Evolutionary conservation across 2,329 filamentous ascomycete genomes (phyloP).

Genomic region (Ambrosiella cleistominuta): DNA sequence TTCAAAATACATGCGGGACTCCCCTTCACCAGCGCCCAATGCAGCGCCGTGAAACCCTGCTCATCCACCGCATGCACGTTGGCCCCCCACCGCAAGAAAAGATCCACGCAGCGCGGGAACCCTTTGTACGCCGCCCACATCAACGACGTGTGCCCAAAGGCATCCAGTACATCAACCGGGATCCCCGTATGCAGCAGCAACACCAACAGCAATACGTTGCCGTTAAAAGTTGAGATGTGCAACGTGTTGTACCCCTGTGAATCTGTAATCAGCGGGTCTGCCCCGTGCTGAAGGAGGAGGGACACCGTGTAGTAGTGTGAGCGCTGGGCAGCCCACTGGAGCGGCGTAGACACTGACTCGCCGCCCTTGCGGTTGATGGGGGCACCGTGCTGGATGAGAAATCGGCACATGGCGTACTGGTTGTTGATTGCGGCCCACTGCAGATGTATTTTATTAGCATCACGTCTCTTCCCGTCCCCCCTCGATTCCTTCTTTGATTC

Average conservation of each 20-base stretch:
- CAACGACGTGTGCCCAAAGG: conserved; percentile 77
- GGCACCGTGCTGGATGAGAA: conserved; percentile 67
- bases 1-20: conserved; percentile 80
- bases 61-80: conserved; percentile 83
- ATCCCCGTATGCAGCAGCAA: conserved; percentile 90
- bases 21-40: conserved; percentile 93
- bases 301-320: conserved; percentile 96
- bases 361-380: conserved; percentile 92
- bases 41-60: conserved; percentile 81
- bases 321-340: conserved; percentile 92
- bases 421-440: conserved; percentile 99
- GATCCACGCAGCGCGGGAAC: conserved; percentile 75
- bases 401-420: conserved; percentile 92
- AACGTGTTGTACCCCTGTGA: conserved; percentile 95
- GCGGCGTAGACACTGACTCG: conserved; percentile 80
- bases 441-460: conserved; percentile 1
- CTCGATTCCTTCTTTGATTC: too few relatives aligned
- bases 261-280: conserved; percentile 81
- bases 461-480: not conserved
- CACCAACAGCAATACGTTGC: conserved; percentile 77
- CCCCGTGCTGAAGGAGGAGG: conserved; percentile 75
- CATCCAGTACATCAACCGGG: conserved; percentile 77
- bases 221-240: conserved; percentile 92
- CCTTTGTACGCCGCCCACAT: conserved; percentile 99
- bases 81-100: conserved; percentile 87